Base-by-base conservation (phyloP, 441 rosid species). In the Lepidium campestre region DNA sequence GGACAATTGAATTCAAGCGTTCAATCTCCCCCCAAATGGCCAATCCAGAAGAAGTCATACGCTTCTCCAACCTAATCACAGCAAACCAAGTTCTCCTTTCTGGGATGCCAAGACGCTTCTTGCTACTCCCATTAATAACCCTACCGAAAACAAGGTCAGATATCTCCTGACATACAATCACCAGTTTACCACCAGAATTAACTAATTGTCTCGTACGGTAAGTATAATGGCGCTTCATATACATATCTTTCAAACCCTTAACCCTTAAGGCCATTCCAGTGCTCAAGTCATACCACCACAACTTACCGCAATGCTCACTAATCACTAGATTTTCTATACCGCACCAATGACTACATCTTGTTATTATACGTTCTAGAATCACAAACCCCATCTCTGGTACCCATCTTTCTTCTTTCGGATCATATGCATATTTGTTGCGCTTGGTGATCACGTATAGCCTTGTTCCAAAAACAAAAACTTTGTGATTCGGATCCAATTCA, bases 381-480 rank as follows among this genome's bases (percentile, higher is more conserved):
- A 31, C 10, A 7, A 31, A 31, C 10, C 2, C 35, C 2, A 31
- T 7, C 19, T 41, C 36, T 32, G 36, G 36, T n/a, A 17, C 45
- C 45, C 47, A 42, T 34, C 45, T 65, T 63, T 52, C 73, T 5
- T 32, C 75, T 45, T 34, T 39, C 0, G 86, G 82, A 56, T 82
- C 88, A 32, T 78, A 87, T 14, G 74, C 81, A 5, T 84, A 78
- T 15, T 90, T 93, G 3, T 82, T 13, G 20, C 2, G 1, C 32
- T 61, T 7, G 17, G 55, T 61, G 42, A 45, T 13, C 8, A 87
- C 91, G 9, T 83, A 86, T 9, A 90, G 11, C 56, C 56, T 81
- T 8, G 53, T 77, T 9, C 76, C 80, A 1, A 85, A 54, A 6
- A 82, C 90, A 0, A 83, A 83, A 5, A 89, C 81, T 1, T 83